Evolutionary conservation across 345 rosid genomes (phyloP).

Genomic region (Luvunga scandens): DNA sequence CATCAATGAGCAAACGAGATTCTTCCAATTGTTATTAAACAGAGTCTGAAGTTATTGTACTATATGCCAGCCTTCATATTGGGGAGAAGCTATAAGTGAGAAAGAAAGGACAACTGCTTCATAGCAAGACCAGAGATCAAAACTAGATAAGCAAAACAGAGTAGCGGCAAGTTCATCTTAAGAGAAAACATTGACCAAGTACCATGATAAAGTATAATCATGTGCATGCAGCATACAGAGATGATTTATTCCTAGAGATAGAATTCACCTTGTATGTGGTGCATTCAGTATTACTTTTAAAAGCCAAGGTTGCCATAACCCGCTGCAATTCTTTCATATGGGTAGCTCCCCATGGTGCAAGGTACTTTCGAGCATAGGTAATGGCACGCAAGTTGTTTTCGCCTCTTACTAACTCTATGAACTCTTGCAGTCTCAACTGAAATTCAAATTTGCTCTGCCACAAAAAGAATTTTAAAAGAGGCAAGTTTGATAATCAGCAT

Average conservation of each 20-base stretch:
- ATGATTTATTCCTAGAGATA: constrained; percentile 1
- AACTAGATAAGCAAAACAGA: not conserved
- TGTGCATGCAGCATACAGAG: not conserved
- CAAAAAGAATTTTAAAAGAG: not conserved
- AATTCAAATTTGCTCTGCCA: constrained; percentile 89
- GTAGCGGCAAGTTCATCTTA: not conserved
- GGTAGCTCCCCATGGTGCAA: constrained; percentile 85
- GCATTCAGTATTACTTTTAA: constrained; percentile 74
- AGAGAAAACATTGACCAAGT: not conserved
- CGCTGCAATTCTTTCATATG: constrained; percentile 83
- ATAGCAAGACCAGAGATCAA: not conserved
- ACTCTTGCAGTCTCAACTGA: constrained; percentile 94
- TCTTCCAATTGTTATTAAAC: not conserved
- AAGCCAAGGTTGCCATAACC: constrained; percentile 84
- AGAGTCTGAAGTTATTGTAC: not conserved
- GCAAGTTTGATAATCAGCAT: not conserved
- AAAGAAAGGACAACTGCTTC: not conserved
- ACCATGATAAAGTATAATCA: not conserved
- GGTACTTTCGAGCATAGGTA: constrained; percentile 74
- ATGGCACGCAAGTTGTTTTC: constrained; percentile 71
- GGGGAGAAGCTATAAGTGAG: not conserved
- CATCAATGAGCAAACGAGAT: not conserved
- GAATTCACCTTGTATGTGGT: constrained; percentile 70
- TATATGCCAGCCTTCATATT: not conserved
- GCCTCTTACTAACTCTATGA: constrained; percentile 82